Evolutionary conservation across 352 stramenopile genomes (phyloP), one percentile per base, ranked within the genome.

Genomic region (Globisporangium irregulare): DNA sequence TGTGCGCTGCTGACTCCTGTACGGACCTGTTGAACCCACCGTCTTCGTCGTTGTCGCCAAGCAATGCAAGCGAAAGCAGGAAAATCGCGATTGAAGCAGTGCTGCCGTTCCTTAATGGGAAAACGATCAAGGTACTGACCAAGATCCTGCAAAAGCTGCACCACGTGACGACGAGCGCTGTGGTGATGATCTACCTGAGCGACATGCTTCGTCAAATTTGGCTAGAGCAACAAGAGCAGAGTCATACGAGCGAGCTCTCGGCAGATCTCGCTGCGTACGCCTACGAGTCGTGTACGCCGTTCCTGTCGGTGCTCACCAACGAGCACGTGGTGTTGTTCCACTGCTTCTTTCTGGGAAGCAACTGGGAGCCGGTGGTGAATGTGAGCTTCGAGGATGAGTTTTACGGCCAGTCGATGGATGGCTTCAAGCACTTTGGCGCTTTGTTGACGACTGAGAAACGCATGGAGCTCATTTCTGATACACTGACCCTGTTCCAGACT

Each of bases 121-220:
- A 86, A 32, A 86, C 77, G 4, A 81, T 94, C 70, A 92, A 92
- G 62, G 72, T 87, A 51, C 68, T 90, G 18, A 92, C 82, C 0
- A 94, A 92, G 59, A 80, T 94, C 22, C 64, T 94, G 51, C 82
- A 87, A 58, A 91, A 90, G 50, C 50, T 92, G 5, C 76, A 92
- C 59, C 73, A 73, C 22, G 77, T 92, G 43, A 82, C 73, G 5
- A 62, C 84, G 14, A 92, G 82, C 64, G 60, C 81, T 4, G 82
- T 93, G 41, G 80, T 94, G 8, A 76, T 92, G 63, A 78, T 93
- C 51, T 92, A 84, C 59, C 66, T 94, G 6, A 87, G 86, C 59
- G 54, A 80, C 4, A 64, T 79, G 50, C 71, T 92, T 0, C 61
- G 61, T 0, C 68, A 62, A 24, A 84, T 91, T 36, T 91, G 82